phyloP scores from a whole-genome alignment of 2,329 filamentous ascomycete genomes.

The Pseudopyrenochaeta lycopersici region DNA sequence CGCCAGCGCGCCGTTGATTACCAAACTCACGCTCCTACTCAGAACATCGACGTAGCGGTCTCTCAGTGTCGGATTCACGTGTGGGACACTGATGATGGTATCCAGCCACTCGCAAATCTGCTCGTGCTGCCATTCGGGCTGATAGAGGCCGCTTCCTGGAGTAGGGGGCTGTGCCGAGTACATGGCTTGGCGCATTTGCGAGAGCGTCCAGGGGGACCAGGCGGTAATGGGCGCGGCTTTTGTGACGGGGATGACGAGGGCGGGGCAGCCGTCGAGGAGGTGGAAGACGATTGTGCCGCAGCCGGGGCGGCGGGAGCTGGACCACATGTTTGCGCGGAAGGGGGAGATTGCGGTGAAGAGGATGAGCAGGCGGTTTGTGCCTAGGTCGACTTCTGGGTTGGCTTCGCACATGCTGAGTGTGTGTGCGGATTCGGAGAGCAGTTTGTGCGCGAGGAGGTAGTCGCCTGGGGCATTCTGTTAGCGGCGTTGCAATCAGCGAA shows the following conservation, averaged over 20 bases:
- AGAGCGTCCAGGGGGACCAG: conserved; percentile 47
- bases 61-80: conserved; percentile 29
- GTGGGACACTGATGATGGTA: conserved; percentile 34
- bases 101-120: conserved; percentile 49
- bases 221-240: conserved; percentile 38
- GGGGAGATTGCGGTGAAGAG: conserved; percentile 51
- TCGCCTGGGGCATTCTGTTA: conserved; percentile 31
- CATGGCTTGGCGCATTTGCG: conserved; percentile 34
- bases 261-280: conserved; percentile 48
- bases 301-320: conserved; percentile 48
- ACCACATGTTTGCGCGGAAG: conserved; percentile 48
- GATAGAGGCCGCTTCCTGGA: conserved; percentile 21
- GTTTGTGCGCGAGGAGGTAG: conserved; percentile 48
- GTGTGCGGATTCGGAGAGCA: conserved; percentile 41
- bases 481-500: background rate
- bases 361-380: conserved; percentile 46
- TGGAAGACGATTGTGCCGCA: conserved; percentile 49
- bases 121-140: conserved; percentile 41
- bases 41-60: conserved; percentile 45
- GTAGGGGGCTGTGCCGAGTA: conserved; percentile 11
- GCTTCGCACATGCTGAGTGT: conserved; percentile 45
- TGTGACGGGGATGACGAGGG: conserved; percentile 47
- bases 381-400: conserved; percentile 36
- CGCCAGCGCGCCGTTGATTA: conserved; percentile 49
- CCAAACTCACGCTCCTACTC: conserved; percentile 44